Percentiles rank a stretch among this genome's conserved stretches.
Evolutionary conservation across 164 flowering plant species (phyloP).

Genomic region (Platanus orientalis): DNA sequence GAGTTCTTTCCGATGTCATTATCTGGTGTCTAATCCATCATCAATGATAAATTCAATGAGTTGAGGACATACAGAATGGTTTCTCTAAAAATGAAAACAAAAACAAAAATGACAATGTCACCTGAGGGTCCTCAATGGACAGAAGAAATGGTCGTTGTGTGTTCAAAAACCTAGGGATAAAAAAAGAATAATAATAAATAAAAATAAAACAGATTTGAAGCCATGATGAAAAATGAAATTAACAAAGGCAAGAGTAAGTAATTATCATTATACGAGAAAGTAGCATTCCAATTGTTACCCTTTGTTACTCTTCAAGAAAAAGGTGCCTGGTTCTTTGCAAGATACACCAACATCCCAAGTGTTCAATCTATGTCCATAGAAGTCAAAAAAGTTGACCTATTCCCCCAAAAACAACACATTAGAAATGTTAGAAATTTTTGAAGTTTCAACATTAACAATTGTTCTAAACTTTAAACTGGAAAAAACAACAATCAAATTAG

Average conservation of each 20-base stretch:
- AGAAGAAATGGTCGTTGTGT: conserved; percentile 51
- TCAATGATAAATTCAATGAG: background rate
- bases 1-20: conserved; percentile 97
- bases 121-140: conserved; percentile 96
- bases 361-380: conserved; percentile 89
- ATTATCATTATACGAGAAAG: background rate
- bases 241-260: background rate
- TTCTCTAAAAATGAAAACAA: background rate
- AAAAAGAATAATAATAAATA: conserved; percentile 1
- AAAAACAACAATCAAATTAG: too few relatives aligned
- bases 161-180: conserved; percentile 47
- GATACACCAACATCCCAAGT: conserved; percentile 84
- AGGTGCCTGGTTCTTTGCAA: conserved; percentile 59
- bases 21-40: conserved; percentile 57
- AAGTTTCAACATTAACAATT: background rate
- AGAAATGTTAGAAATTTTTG: background rate
- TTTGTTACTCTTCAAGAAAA: conserved; percentile 61
- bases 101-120: conserved; percentile 17
- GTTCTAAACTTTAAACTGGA: too few relatives aligned
- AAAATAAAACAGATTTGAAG: background rate
- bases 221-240: background rate
- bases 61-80: background rate
- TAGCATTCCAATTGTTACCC: conserved; percentile 42
- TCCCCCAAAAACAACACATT: conserved; percentile 13
- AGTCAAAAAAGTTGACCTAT: conserved; percentile 82